phyloP scores from a whole-genome alignment of 164 flowering plant species.

The Malania oleifera region DNA sequence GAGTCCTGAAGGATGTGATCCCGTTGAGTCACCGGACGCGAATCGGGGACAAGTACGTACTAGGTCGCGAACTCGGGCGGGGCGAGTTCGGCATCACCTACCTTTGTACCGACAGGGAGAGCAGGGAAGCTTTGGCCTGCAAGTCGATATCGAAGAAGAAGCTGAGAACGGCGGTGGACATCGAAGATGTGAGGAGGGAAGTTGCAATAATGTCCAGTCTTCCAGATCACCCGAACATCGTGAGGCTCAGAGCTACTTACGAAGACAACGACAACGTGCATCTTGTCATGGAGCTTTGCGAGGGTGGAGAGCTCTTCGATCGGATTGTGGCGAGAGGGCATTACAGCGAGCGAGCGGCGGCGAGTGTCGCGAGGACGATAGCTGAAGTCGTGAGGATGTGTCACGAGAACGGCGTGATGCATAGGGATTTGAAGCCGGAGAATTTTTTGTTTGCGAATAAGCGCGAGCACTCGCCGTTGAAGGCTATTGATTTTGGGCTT shows the following conservation, averaged over 20 bases:
- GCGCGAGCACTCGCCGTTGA: conserved; percentile 71
- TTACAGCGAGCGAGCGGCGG: conserved; percentile 89
- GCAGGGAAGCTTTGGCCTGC: conserved; percentile 66
- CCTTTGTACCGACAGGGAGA: conserved; percentile 80
- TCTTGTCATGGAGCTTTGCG: conserved; percentile 97
- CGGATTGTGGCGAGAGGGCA: conserved; percentile 93
- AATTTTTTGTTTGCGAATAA: conserved; percentile 87
- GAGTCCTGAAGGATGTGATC: conserved; percentile 68
- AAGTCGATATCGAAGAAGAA: conserved; percentile 91
- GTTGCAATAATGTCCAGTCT: conserved; percentile 81
- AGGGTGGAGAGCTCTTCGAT: conserved; percentile 94
- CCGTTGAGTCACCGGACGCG: conserved; percentile 51
- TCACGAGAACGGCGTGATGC: conserved; percentile 87
- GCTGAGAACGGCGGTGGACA: conserved; percentile 76
- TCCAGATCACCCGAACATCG: conserved; percentile 79
- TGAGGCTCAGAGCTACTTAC: conserved; percentile 69
- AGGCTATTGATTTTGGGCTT: conserved; percentile 93
- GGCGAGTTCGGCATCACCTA: conserved; percentile 97
- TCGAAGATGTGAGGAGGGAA: conserved; percentile 89
- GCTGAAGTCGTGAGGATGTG: conserved; percentile 95
- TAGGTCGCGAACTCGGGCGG: conserved; percentile 89
- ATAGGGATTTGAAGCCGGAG: conserved; percentile 94
- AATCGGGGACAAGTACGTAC: conserved; percentile 75
- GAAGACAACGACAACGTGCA: conserved; percentile 88
- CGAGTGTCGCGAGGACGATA: conserved; percentile 64